These are phyloP conservation scores for Draba incana DNA, from an alignment of 345 rosid genomes.

Conservation along the genomic window DNA sequence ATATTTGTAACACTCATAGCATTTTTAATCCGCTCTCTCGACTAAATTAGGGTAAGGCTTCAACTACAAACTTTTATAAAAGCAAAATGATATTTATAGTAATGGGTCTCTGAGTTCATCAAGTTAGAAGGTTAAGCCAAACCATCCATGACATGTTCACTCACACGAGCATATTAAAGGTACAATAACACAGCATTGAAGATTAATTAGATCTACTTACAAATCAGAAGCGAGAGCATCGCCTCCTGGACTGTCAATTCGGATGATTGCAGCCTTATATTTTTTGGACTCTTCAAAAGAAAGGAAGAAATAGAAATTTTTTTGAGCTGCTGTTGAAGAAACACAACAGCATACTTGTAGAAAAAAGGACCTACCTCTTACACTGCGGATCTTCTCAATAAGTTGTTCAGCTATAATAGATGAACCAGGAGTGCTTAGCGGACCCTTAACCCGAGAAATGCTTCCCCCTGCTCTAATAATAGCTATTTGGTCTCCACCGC, in stretches of 20 bases:
- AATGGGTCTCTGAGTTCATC: slow-evolving; percentile 12
- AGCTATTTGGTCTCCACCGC: slow-evolving; percentile 82
- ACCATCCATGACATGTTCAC: slow-evolving; percentile 5
- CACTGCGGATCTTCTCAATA: slow-evolving; percentile 80
- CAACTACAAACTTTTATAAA: not conserved
- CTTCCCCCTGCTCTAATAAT: slow-evolving; percentile 90
- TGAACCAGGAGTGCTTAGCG: slow-evolving; percentile 66
- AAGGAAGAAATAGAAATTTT: slow-evolving; percentile 20
- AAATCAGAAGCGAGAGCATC: slow-evolving; percentile 98
- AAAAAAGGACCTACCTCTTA: slow-evolving; percentile 62
- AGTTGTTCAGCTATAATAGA: slow-evolving; percentile 78
- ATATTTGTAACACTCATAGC: slow-evolving; percentile 3
- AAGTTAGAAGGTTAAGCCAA: slow-evolving; percentile 22
- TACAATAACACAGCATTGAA: not conserved
- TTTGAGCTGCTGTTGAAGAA: slow-evolving; percentile 13
- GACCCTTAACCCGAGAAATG: slow-evolving; percentile 82
- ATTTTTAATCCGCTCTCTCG: slow-evolving; percentile 1
- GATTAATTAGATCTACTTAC: slow-evolving; percentile 58
- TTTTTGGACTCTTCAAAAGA: slow-evolving; percentile 62
- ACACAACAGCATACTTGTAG: slow-evolving; percentile 3
- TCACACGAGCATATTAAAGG: slow-evolving; percentile 13
- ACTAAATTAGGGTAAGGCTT: slow-evolving; percentile 3
- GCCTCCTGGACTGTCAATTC: slow-evolving; percentile 97
- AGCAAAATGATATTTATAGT: slow-evolving; percentile 1
- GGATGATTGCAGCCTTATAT: slow-evolving; percentile 85